These are phyloP conservation scores for Penicillium salamii DNA, from an alignment of 495 filamentous ascomycete genomes.

Conservation along the genomic window DNA sequence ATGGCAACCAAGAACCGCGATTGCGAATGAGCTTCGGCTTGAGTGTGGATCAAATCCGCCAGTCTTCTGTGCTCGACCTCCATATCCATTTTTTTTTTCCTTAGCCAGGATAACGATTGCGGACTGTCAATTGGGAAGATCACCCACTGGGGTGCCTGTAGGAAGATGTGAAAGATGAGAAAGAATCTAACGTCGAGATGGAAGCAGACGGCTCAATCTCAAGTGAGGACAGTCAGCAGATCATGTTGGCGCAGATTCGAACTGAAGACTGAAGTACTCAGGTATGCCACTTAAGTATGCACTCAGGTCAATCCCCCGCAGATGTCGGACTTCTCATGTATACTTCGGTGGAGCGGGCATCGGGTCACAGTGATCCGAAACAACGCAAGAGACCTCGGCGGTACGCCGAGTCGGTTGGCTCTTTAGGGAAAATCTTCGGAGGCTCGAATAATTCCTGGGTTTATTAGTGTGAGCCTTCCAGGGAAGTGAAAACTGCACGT, in stretches of 20 bases:
- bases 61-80: slow-evolving; percentile 25
- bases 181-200: not conserved
- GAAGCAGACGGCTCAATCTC: not conserved
- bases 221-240: not conserved
- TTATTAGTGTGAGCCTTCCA: not conserved
- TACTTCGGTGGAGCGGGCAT: slow-evolving; percentile 12
- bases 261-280: too few relatives aligned
- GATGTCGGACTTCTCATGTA: slow-evolving; percentile 12
- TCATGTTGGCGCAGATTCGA: not conserved
- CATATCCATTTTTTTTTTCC: slow-evolving; percentile 18
- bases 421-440: too few relatives aligned
- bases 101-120: too few relatives aligned
- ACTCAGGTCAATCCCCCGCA: not conserved
- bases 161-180: too few relatives aligned
- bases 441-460: not conserved
- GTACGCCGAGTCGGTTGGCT: slow-evolving; percentile 16
- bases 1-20: slow-evolving; percentile 37
- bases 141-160: too few relatives aligned
- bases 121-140: too few relatives aligned
- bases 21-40: slow-evolving; percentile 19
- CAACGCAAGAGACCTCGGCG: slow-evolving; percentile 7
- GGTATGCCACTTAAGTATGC: too few relatives aligned
- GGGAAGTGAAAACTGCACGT: too few relatives aligned
- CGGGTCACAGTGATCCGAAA: slow-evolving; percentile 37
- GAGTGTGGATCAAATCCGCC: slow-evolving; percentile 18